These are phyloP conservation scores for Tetrapisispora nanseiensis DNA, from an alignment of 805 yeast genomes.

Conservation along the genomic window DNA sequence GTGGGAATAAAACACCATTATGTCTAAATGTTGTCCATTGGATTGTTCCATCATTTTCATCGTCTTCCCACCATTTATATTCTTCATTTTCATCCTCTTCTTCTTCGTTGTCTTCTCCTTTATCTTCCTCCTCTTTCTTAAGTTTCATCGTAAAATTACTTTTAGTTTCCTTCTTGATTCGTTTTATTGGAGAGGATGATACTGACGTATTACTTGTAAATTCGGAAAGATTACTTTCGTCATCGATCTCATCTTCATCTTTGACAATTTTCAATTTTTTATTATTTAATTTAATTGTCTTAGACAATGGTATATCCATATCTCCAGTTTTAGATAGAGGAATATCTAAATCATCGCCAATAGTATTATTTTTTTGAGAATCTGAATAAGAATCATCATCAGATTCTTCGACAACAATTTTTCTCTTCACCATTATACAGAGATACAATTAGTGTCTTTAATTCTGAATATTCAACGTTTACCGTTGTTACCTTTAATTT, in stretches of 20 bases:
- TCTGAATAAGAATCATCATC: not conserved
- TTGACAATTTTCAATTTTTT: not conserved
- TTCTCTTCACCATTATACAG: not conserved
- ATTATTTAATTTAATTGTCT: not conserved
- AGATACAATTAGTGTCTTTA: not conserved
- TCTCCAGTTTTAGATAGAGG: slow-evolving; percentile 1
- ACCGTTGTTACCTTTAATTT: too few species aligned
- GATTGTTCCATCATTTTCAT: slow-evolving; percentile 57
- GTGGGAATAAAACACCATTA: slow-evolving; percentile 89
- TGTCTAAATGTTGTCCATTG: slow-evolving; percentile 86
- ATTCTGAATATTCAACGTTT: too few species aligned
- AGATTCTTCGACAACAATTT: slow-evolving; percentile 1
- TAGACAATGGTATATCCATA: not conserved
- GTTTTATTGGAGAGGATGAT: not conserved
- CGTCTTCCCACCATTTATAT: slow-evolving; percentile 77
- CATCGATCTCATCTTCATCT: slow-evolving; percentile 6
- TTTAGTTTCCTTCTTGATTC: not conserved
- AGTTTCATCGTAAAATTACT: not conserved
- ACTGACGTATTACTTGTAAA: not conserved
- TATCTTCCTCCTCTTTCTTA: not conserved
- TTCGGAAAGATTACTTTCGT: slow-evolving; percentile 6
- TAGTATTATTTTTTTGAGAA: not conserved
- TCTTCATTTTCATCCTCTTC: slow-evolving; percentile 45
- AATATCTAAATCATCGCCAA: slow-evolving; percentile 2
- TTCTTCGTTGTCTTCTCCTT: slow-evolving; percentile 14